Evolutionary conservation across 2,329 filamentous ascomycete genomes (phyloP).

Genomic region (Erysiphe pulchra): DNA sequence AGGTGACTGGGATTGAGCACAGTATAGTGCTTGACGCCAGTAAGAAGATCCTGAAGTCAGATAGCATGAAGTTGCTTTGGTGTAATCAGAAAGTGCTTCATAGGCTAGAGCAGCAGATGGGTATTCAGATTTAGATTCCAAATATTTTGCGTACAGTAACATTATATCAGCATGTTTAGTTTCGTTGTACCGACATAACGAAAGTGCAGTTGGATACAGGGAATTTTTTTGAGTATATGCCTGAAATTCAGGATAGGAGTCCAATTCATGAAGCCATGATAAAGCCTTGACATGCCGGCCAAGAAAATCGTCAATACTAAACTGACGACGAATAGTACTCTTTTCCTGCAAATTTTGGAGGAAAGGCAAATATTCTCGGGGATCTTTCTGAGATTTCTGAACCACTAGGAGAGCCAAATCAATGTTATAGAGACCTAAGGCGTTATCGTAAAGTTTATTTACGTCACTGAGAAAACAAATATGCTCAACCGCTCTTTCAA

Average conservation of each 20-base stretch:
- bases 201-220: conserved; percentile 54
- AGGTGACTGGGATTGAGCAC: conserved; percentile 39
- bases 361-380: conserved; percentile 84
- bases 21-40: conserved; percentile 79
- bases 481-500: conserved; percentile 78
- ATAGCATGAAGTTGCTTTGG: conserved; percentile 58
- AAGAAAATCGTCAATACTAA: conserved; percentile 74
- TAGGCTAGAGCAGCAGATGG: conserved; percentile 77
- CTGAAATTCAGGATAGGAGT: conserved; percentile 52
- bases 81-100: conserved; percentile 56
- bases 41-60: conserved; percentile 46
- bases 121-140: conserved; percentile 50
- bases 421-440: conserved; percentile 74
- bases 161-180: conserved; percentile 42
- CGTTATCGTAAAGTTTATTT: conserved; percentile 72
- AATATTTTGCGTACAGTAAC: conserved; percentile 50
- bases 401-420: conserved; percentile 76
- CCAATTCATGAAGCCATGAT: conserved; percentile 43
- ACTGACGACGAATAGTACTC: conserved; percentile 42
- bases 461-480: conserved; percentile 94
- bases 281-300: conserved; percentile 54
- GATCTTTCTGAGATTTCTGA: conserved; percentile 88
- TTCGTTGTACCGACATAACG: conserved; percentile 61
- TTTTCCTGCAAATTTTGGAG: conserved; percentile 66
- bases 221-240: conserved; percentile 54